Conservation (phyloP, 495 filamentous ascomycete genomes). For the Poronia punctata region DNA sequence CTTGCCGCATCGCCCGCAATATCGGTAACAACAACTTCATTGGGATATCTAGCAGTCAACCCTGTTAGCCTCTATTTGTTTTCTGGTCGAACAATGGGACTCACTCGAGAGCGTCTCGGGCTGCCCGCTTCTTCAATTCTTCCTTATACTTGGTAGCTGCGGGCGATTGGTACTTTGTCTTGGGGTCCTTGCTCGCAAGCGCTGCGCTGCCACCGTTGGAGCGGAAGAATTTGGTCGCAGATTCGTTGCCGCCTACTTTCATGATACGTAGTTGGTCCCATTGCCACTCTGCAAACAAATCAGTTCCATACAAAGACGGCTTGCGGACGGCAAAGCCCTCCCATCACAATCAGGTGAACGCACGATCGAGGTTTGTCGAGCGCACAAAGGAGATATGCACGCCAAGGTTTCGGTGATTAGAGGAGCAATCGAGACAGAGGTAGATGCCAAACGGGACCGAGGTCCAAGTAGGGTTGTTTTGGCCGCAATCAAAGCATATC, state of each 20-base stretch:
- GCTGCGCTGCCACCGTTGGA: constrained; percentile 89
- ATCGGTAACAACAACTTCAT: constrained; percentile 81
- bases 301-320: constrained; percentile 5
- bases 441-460: constrained; percentile 97
- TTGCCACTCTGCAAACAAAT: constrained; percentile 76
- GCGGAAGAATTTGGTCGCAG: constrained; percentile 96
- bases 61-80: constrained; percentile 12
- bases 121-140: constrained; percentile 76
- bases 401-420: constrained; percentile 84
- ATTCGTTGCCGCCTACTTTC: constrained; percentile 98
- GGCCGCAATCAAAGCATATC: constrained; percentile 96
- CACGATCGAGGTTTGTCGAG: constrained; percentile 97
- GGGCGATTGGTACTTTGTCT: constrained; percentile 90
- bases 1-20: constrained; percentile 54
- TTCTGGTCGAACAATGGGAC: constrained; percentile 12
- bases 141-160: constrained; percentile 95
- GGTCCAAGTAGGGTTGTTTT: constrained; percentile 97
- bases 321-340: background rate
- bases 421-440: constrained; percentile 93
- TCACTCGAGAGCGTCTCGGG: constrained; percentile 73
- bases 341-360: constrained; percentile 25
- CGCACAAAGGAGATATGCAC: constrained; percentile 97
- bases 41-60: constrained; percentile 58
- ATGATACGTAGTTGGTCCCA: constrained; percentile 97
- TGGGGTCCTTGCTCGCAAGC: constrained; percentile 88